Percentiles rank a stretch among this genome's conserved stretches.
Evolutionary conservation across 1,139 yeast genomes (phyloP).

Genomic region (Hemisphaericaspora xylofermentans): DNA sequence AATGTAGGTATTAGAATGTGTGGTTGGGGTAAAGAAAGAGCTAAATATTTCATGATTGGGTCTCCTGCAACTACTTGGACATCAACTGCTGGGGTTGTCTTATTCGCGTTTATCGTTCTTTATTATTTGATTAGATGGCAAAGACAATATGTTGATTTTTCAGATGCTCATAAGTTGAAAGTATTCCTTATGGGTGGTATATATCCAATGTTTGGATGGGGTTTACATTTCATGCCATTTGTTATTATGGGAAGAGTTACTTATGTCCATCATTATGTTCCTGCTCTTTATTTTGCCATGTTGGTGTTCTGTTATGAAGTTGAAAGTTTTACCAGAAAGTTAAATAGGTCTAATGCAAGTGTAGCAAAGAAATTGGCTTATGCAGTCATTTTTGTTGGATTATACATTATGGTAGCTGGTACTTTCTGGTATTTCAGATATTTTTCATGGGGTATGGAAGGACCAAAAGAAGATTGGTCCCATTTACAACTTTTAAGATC

Average conservation of each 20-base stretch:
- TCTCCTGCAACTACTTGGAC: constrained; percentile 95
- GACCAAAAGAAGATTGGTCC: constrained; percentile 64
- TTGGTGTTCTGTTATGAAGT: constrained; percentile 73
- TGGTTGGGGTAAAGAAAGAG: constrained; percentile 82
- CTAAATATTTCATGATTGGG: constrained; percentile 86
- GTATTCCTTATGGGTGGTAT: constrained; percentile 73
- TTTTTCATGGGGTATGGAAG: constrained; percentile 88
- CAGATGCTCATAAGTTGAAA: constrained; percentile 30
- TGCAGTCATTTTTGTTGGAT: constrained; percentile 33
- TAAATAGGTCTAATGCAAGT: constrained; percentile 31
- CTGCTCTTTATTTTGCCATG: constrained; percentile 95
- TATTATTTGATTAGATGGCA: constrained; percentile 84
- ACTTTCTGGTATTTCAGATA: constrained; percentile 74
- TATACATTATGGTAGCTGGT: constrained; percentile 21
- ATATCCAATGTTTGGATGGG: constrained; percentile 93
- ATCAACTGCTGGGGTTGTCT: constrained; percentile 68
- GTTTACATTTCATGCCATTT: constrained; percentile 87
- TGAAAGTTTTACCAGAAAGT: constrained; percentile 56
- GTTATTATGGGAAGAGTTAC: constrained; percentile 96
- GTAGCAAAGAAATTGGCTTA: constrained; percentile 25
- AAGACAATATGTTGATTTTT: constrained; percentile 78
- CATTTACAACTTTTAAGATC: constrained; percentile 74
- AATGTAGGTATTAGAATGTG: constrained; percentile 92
- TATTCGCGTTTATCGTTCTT: constrained; percentile 57
- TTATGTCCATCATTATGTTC: constrained; percentile 94